Conservation (phyloP, 768 basidiomycete species). For the Tulasnella sp. region DNA sequence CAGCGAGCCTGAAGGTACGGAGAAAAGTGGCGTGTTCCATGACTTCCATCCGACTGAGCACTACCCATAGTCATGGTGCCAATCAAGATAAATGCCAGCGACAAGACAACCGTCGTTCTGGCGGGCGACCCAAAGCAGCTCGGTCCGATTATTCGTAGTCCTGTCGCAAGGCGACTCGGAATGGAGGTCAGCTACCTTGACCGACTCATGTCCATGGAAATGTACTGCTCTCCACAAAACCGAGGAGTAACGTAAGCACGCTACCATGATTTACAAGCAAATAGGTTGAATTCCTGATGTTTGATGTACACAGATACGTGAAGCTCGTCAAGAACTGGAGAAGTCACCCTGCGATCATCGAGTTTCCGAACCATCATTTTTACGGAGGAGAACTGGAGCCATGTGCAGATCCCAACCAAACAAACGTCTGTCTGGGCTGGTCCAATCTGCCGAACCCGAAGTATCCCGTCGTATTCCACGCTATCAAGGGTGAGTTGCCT, state of each 20-base stretch:
- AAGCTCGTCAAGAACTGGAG: constrained; percentile 55
- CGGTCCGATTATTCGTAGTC: constrained; percentile 53
- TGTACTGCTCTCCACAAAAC: constrained; percentile 10
- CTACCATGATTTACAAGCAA: background rate
- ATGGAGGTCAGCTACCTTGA: constrained; percentile 52
- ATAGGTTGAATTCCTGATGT: background rate
- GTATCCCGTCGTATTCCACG: constrained; percentile 55
- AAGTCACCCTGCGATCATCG: constrained; percentile 47
- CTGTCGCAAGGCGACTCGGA: constrained; percentile 43
- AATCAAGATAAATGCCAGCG: constrained; percentile 46
- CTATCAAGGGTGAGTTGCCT: constrained; percentile 33
- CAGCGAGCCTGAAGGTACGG: constrained; percentile 38
- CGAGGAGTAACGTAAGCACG: constrained; percentile 17
- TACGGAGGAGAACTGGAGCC: constrained; percentile 42
- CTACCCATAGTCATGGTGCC: constrained; percentile 34
- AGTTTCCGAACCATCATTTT: constrained; percentile 49
- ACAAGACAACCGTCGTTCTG: constrained; percentile 44
- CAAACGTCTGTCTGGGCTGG: constrained; percentile 18
- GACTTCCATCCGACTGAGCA: constrained; percentile 18
- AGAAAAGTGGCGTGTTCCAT: no score
- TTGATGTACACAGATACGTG: constrained; percentile 33
- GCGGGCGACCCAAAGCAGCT: constrained; percentile 63
- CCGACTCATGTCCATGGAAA: constrained; percentile 40
- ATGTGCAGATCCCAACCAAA: constrained; percentile 28
- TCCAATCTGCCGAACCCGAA: constrained; percentile 32